Percentiles rank a stretch among this genome's conserved stretches.
These are phyloP conservation scores for Globisporangium ultimum DNA, from an alignment of 352 stramenopile genomes.

Conservation along the genomic window DNA sequence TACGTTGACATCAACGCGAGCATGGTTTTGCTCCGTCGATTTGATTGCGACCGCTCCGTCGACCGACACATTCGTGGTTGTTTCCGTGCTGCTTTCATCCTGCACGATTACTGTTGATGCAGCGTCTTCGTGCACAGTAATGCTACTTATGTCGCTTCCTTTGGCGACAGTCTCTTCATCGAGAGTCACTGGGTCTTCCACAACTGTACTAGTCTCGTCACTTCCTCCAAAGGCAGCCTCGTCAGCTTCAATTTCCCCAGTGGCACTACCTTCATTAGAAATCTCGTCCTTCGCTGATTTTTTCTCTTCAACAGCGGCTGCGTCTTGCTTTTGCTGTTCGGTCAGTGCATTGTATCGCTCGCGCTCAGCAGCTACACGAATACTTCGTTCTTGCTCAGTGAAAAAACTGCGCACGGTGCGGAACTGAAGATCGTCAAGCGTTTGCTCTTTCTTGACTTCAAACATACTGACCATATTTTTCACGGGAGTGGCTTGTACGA, in stretches of 20 bases:
- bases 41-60: no score
- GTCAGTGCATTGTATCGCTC: conserved; percentile 51
- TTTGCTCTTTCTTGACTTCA: conserved; percentile 24
- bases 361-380: conserved; percentile 49
- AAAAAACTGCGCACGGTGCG: conserved; percentile 58
- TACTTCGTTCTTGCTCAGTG: conserved; percentile 34
- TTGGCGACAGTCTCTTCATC: no score
- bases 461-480: no score
- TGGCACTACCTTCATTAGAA: no score
- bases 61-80: no score
- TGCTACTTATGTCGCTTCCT: no score
- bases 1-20: no score
- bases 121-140: neutral
- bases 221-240: no score
- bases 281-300: neutral
- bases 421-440: conserved; percentile 49
- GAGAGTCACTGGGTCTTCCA: no score
- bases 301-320: conserved; percentile 5
- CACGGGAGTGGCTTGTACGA: no score
- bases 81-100: neutral
- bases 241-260: no score
- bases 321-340: conserved; percentile 20
- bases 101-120: neutral
- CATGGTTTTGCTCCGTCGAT: neutral
- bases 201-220: no score